Evolutionary conservation across 495 filamentous ascomycete species (phyloP).

Genomic region (Sporormia fimetaria): DNA sequence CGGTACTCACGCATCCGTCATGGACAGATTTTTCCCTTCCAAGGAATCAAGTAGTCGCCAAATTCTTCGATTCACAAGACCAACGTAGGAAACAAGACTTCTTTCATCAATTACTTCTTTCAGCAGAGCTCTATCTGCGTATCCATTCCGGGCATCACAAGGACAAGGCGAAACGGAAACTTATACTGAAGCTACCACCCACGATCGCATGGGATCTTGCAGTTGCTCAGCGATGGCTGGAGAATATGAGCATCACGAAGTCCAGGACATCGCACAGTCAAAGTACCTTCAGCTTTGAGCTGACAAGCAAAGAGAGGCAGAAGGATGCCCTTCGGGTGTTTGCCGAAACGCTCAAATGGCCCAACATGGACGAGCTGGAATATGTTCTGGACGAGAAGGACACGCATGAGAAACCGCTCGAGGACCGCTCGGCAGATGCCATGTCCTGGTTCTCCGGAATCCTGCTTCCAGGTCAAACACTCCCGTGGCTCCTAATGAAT

Average conservation of each 20-base stretch:
- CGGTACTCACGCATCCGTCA: slow-evolving; percentile 46
- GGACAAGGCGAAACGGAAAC: slow-evolving; percentile 43
- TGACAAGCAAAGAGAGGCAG: slow-evolving; percentile 52
- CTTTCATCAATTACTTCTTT: slow-evolving; percentile 62
- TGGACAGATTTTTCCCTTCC: slow-evolving; percentile 60
- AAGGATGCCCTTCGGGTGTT: slow-evolving; percentile 53
- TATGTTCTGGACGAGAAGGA: slow-evolving; percentile 47
- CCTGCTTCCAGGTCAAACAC: slow-evolving; percentile 55
- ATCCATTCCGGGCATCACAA: slow-evolving; percentile 45
- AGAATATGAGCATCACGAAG: slow-evolving; percentile 50
- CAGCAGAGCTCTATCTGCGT: slow-evolving; percentile 54
- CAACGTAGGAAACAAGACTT: slow-evolving; percentile 43
- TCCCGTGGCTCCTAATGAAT: slow-evolving; percentile 64
- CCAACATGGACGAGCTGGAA: slow-evolving; percentile 52
- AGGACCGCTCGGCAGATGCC: slow-evolving; percentile 50
- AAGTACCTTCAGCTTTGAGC: slow-evolving; percentile 39
- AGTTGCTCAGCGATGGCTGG: slow-evolving; percentile 55
- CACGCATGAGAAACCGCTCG: slow-evolving; percentile 39
- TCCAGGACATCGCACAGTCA: slow-evolving; percentile 36
- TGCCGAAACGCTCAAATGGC: slow-evolving; percentile 61
- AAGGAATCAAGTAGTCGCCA: slow-evolving; percentile 53
- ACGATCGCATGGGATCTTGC: slow-evolving; percentile 59
- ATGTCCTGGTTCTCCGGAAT: slow-evolving; percentile 64
- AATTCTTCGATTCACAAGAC: slow-evolving; percentile 46
- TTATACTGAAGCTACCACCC: slow-evolving; percentile 48